Evolutionary conservation across 345 rosid species (phyloP), one percentile per base, ranked within the genome.

Genomic region (Adansonia digitata): DNA sequence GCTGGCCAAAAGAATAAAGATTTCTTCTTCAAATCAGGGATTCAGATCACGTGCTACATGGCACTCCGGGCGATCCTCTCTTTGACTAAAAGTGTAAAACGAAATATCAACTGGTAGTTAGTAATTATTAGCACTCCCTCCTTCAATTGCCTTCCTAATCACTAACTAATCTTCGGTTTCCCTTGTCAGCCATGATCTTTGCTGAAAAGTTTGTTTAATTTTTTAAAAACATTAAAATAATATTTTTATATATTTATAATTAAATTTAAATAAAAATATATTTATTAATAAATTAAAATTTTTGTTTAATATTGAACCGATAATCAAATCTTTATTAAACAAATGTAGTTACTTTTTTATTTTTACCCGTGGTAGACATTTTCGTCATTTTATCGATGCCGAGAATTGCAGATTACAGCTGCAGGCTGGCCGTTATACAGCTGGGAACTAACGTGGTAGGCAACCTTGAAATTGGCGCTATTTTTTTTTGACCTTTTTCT

Each of bases 41-140:
- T 67, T 43, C 13, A 24, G 11, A 79, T 83, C 88, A 85, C 88
- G 82, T 86, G 88, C 81, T 60, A 69, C 51, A 75, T 69, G 79
- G 69, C 80, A 73, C 79, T 70, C 45, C 66, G 82, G 74, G 37
- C 84, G 59, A 84, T 81, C 78, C 40, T 24, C n/a, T 10, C 74
- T 86, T 85, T 86, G 88, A 88, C 92, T 78, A 45, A 66, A 24
- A 39, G 15, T 69, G 63, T 68, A 74, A 63, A 62, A 31, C n/a
- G n/a, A n/a, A n/a, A n/a, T 71, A 59, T 27, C 35, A 37, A 56
- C 35, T 22, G 22, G 48, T 29, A 39, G 22, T 64, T 39, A 37
- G 56, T 39, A 2, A 35, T 24, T 22, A 51, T 75, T 75, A 43
- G 68, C 71, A 69, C 78, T 15, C 40, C 10, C 60, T 53, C 29